A percentile compares a stretch with the other conserved stretches of the same genome.
phyloP scores from a whole-genome alignment of 148 eudicot genomes.

The Rhododendron kiyosumense region DNA sequence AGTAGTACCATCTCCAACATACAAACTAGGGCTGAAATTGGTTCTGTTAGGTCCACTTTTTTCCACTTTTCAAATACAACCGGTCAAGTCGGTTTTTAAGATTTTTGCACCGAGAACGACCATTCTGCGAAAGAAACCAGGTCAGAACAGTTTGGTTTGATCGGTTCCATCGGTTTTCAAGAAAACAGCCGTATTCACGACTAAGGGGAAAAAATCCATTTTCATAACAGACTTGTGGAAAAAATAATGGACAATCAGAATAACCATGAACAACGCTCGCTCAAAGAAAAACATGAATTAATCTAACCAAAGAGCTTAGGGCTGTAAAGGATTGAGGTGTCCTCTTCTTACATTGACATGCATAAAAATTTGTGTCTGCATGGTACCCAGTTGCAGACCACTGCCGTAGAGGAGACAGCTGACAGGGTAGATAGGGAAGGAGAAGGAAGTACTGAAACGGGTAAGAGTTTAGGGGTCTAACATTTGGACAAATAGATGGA shows the following conservation, averaged over 20 bases:
- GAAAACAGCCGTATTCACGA: neutral
- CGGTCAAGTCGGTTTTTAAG: no score
- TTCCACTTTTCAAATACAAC: no score
- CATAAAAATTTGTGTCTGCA: no score
- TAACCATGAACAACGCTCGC: neutral
- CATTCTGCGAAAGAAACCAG: neutral
- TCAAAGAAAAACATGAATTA: neutral
- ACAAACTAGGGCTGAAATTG: neutral
- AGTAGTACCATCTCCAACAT: neutral
- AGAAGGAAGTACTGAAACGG: neutral
- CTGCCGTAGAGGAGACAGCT: no score
- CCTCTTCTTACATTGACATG: neutral
- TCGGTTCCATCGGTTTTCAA: neutral
- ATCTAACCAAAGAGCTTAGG: neutral
- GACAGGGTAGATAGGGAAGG: no score
- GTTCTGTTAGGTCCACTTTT: no score
- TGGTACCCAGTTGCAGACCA: no score
- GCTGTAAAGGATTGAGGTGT: neutral
- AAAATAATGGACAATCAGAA: neutral
- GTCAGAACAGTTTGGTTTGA: neutral
- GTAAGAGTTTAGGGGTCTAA: neutral
- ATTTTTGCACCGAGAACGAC: neutral
- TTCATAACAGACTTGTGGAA: neutral
- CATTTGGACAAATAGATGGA: neutral
- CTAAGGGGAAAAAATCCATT: neutral